phyloP scores from a whole-genome alignment of 495 filamentous ascomycete species.

The Neurospora pannonica region DNA sequence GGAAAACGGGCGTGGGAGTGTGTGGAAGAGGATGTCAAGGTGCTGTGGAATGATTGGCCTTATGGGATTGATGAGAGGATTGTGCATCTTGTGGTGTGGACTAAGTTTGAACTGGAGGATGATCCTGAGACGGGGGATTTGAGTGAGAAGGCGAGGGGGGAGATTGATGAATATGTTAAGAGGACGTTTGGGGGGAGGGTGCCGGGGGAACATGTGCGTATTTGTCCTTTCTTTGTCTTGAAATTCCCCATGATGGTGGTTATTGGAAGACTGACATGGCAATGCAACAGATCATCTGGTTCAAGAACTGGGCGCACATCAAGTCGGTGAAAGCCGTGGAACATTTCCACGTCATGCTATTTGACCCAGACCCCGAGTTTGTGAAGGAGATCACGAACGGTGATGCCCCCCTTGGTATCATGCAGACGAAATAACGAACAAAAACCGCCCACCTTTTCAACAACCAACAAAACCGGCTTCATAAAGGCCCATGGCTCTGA shows the following conservation, averaged over 20 bases:
- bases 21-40: conserved; percentile 53
- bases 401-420: conserved; percentile 52
- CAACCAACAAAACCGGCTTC: neutral
- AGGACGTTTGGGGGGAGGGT: conserved; percentile 44
- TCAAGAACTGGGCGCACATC: conserved; percentile 77
- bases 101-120: conserved; percentile 63
- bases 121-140: conserved; percentile 58
- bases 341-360: conserved; percentile 90
- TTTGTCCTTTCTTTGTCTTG: neutral
- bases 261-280: neutral
- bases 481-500: neutral
- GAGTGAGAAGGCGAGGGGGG: conserved; percentile 47
- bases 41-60: conserved; percentile 85
- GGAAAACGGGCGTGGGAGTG: conserved; percentile 29
- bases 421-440: neutral
- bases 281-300: conserved; percentile 61
- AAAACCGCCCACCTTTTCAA: neutral
- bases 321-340: conserved; percentile 83
- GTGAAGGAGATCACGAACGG: conserved; percentile 62
- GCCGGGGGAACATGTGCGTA: conserved; percentile 35
- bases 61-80: conserved; percentile 70
- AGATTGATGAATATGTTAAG: conserved; percentile 61
- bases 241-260: neutral
- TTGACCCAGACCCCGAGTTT: conserved; percentile 59
- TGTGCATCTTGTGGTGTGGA: conserved; percentile 81